Conservation (phyloP, 768 basidiomycete species). For the Fistulinella prunicolor region DNA sequence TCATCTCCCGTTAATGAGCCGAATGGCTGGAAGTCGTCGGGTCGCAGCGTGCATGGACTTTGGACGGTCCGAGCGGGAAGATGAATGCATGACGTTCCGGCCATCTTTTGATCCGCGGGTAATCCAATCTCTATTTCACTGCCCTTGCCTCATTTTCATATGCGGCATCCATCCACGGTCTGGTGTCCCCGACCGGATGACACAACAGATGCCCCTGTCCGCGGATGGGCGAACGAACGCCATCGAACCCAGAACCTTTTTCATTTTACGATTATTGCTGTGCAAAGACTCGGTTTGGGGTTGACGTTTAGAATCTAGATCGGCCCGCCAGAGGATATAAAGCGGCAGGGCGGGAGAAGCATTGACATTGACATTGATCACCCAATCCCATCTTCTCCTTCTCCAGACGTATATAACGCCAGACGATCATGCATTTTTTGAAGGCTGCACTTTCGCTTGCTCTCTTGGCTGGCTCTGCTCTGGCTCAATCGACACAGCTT, state of each 20-base stretch:
- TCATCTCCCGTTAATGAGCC: neutral
- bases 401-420: too few relatives aligned
- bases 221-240: neutral
- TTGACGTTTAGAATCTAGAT: neutral
- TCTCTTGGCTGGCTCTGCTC: conserved; percentile 8
- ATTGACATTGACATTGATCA: neutral
- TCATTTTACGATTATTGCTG: neutral
- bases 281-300: neutral
- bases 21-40: neutral
- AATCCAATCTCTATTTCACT: conserved; percentile 2
- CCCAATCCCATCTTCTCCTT: neutral
- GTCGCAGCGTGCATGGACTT: neutral
- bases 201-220: neutral
- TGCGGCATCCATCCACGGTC: neutral
- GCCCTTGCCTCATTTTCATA: neutral
- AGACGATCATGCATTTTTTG: conserved; percentile 17
- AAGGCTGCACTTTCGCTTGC: conserved; percentile 13
- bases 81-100: too few relatives aligned
- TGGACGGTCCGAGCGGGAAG: neutral
- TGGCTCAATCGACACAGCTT: conserved; percentile 16
- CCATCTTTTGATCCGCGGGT: conserved; percentile 5
- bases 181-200: conserved; percentile 6
- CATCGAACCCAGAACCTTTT: neutral
- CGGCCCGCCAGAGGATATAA: conserved; percentile 11
- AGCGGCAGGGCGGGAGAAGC: neutral